Evolutionary conservation across 2,329 filamentous ascomycete species (phyloP).

Genomic region (Trichoderma citrinoviride): DNA sequence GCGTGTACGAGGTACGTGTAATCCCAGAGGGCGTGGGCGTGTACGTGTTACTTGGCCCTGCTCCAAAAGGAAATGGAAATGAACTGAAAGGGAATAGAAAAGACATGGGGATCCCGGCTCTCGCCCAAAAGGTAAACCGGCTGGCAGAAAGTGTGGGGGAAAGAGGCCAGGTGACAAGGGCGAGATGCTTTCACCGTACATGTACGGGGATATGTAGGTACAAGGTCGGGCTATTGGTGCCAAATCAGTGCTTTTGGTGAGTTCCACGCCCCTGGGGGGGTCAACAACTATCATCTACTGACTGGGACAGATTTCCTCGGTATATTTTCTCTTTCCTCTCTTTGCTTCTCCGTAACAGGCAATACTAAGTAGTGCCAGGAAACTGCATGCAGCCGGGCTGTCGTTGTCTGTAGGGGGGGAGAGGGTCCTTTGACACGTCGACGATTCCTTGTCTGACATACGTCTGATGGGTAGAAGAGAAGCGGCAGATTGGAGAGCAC

Average conservation of each 20-base stretch:
- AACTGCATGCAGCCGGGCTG: slow-evolving; percentile 1
- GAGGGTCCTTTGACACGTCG: slow-evolving; percentile 7
- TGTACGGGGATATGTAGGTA: neutral
- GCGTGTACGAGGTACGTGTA: no score
- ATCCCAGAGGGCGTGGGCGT: no score
- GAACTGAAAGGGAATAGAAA: neutral
- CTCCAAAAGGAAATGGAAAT: neutral
- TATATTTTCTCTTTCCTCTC: neutral
- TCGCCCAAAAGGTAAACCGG: neutral
- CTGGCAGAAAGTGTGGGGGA: neutral
- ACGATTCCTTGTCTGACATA: slow-evolving; percentile 2
- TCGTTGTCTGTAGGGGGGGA: neutral
- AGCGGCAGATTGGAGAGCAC: neutral
- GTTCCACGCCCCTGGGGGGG: neutral
- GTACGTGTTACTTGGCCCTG: no score
- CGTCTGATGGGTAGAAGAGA: neutral
- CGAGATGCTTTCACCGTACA: neutral
- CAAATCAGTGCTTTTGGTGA: neutral
- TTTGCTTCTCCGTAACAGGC: no score
- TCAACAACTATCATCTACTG: no score
- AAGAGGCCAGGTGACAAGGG: neutral
- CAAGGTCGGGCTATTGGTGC: neutral
- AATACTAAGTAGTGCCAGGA: neutral
- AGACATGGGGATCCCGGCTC: neutral
- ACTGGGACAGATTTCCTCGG: no score